A percentile compares a stretch with the other conserved stretches of the same genome.
Evolutionary conservation across 2,329 filamentous ascomycete genomes (phyloP).

Genomic region (Alternaria viburni): DNA sequence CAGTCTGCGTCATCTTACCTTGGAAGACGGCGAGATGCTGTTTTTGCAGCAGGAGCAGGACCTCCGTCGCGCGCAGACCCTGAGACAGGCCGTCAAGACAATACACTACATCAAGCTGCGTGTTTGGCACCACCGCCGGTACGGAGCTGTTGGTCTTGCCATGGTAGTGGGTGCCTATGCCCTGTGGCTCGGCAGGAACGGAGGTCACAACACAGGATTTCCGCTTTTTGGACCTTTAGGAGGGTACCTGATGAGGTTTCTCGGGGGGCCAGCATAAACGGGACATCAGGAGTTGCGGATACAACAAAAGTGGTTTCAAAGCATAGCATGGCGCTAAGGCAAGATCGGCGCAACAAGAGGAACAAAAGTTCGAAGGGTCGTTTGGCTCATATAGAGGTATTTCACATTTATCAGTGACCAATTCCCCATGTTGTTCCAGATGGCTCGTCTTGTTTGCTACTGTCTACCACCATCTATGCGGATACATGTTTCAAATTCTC

Average conservation of each 20-base stretch:
- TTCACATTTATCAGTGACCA: background rate
- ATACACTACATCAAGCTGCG: constrained; percentile 47
- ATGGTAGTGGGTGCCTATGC: constrained; percentile 45
- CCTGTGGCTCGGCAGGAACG: constrained; percentile 41
- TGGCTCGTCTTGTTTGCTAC: background rate
- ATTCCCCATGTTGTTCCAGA: background rate
- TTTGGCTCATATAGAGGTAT: background rate
- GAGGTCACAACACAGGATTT: constrained; percentile 11
- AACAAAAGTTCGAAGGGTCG: background rate
- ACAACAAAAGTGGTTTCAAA: constrained; percentile 10
- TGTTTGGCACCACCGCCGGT: constrained; percentile 71
- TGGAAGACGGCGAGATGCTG: constrained; percentile 69
- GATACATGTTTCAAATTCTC: background rate
- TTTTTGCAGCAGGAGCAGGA: constrained; percentile 77
- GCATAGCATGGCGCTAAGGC: constrained; percentile 5
- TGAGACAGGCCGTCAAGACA: constrained; percentile 43
- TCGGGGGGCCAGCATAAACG: constrained; percentile 9
- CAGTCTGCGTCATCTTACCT: constrained; percentile 60
- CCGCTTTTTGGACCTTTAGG: constrained; percentile 22
- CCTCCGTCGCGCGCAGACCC: constrained; percentile 68
- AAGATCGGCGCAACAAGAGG: background rate
- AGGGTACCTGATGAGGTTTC: constrained; percentile 22
- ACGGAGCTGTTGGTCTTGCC: constrained; percentile 62
- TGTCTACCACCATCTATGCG: background rate
- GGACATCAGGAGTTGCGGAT: background rate